Evolutionary conservation across 192 early-diverging fungal species (phyloP), one percentile per base, ranked within the genome.

Genomic region (Gaertneriomyces semiglobifer): DNA sequence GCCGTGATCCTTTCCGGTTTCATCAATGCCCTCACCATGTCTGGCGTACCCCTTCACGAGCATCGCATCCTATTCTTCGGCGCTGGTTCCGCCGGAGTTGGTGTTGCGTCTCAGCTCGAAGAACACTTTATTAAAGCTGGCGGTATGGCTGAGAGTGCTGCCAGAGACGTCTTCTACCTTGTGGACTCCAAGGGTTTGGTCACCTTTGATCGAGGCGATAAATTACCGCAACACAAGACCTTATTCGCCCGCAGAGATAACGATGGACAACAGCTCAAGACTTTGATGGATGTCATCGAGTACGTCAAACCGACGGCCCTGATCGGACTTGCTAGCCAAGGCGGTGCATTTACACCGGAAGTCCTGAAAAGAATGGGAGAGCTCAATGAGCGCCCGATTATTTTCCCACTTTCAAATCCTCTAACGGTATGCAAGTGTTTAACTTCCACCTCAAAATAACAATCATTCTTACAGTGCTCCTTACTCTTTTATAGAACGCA

Each of bases 61-160:
- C 94, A 96, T 73, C 87, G 90, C 67, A 87, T 97, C 65, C 79
- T 98, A 63, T 97, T 97, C 74, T 90, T 91, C 53, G 94, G 94
- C 46, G 93, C 96, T 46, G 96, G 96, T 5, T 92, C 91, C 0
- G 96, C 96, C 40, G 94, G 90, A 48, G 91, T 96, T 58, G 96
- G 96, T 62, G 93, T 98, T 42, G 94, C 94, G 66, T 89, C 19
- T n/a, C 47, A 42, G 41, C 20, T 68, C 19, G 48, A 53, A 33
- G 56, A 59, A 12, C 66, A 68, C 44, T 42, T 68, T 44, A 48
- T 68, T n/a, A 10, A 41, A 16, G 14, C 66, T 14, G 66, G 66
- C 7, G 42, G 42, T 6, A 68, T 68, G 50, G 7, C 39, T 5
- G 88, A 91, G 71, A 83, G 86, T 25, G 80, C 88, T 58, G 88